These are phyloP conservation scores for Zoysia japonica DNA, from an alignment of 176 grass and related monocot species.

Conservation along the genomic window DNA sequence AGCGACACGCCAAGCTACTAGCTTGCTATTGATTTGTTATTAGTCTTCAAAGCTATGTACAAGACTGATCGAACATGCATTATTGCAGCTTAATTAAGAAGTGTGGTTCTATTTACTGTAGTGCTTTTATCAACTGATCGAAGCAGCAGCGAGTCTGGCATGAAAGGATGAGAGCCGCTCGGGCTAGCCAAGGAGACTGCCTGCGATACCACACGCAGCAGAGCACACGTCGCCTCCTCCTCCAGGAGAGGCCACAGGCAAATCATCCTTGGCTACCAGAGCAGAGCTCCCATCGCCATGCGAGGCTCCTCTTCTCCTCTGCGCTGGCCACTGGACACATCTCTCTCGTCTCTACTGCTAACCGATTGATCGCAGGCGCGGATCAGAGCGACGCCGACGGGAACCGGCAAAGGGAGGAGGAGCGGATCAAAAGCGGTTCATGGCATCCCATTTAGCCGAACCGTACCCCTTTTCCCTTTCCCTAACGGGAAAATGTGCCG, in stretches of 20 bases:
- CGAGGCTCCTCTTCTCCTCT: background rate
- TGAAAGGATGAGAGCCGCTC: conserved; percentile 41
- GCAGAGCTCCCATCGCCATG: conserved; percentile 36
- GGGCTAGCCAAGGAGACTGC: conserved; percentile 62
- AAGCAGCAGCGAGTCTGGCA: conserved; percentile 43
- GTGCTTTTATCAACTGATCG: background rate
- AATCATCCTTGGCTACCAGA: conserved; percentile 60
- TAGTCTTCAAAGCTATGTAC: background rate
- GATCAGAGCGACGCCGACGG: background rate
- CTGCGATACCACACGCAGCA: conserved; percentile 31
- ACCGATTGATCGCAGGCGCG: background rate
- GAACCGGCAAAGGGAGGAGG: background rate
- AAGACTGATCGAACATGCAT: background rate
- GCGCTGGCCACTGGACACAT: background rate
- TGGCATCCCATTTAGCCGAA: conserved; percentile 3
- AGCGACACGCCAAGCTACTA: background rate
- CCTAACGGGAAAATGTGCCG: conserved; percentile 8
- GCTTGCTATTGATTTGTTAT: background rate
- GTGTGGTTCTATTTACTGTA: background rate
- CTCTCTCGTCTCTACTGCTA: background rate
- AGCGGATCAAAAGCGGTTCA: background rate
- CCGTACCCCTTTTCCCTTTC: conserved; percentile 17
- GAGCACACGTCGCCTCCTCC: background rate
- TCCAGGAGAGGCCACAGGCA: conserved; percentile 38
- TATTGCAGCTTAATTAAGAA: background rate